These are phyloP conservation scores for Tylopilus vinaceipallidus DNA, from an alignment of 768 basidiomycete genomes.

Conservation along the genomic window DNA sequence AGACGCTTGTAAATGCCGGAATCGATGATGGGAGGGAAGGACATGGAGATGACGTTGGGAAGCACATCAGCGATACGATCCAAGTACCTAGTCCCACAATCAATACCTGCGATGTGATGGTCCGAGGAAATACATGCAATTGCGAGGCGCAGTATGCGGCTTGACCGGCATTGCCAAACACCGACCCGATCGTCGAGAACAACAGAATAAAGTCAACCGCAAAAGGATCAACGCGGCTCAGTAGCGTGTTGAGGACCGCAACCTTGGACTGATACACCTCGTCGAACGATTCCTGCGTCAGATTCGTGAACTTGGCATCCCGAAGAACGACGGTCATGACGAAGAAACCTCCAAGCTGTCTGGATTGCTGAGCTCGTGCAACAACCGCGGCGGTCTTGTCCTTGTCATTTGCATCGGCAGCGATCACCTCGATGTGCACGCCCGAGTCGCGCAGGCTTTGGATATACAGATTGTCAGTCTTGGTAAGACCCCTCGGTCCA, in stretches of 20 bases:
- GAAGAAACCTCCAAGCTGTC: conserved; percentile 32
- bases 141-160: conserved; percentile 25
- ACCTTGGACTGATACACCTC: conserved; percentile 26
- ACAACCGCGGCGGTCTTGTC: conserved; percentile 25
- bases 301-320: conserved; percentile 33
- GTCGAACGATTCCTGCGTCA: conserved; percentile 33
- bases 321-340: conserved; percentile 37
- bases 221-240: conserved; percentile 14
- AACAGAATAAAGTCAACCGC: conserved; percentile 32
- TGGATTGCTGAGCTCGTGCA: conserved; percentile 17
- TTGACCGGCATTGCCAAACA: conserved; percentile 31
- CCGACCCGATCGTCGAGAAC: conserved; percentile 35
- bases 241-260: conserved; percentile 16
- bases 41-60: conserved; percentile 34
- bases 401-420: conserved; percentile 26
- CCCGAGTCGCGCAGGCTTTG: conserved; percentile 22
- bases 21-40: conserved; percentile 35
- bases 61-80: conserved; percentile 31
- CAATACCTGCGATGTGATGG: neutral
- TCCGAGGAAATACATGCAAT: conserved; percentile 5
- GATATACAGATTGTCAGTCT: conserved; percentile 28
- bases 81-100: conserved; percentile 23
- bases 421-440: conserved; percentile 27
- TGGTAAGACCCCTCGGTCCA: conserved; percentile 17
- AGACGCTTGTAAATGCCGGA: conserved; percentile 35